Evolutionary conservation across 768 basidiomycete genomes (phyloP).

Genomic region (Mrakia gelida): DNA sequence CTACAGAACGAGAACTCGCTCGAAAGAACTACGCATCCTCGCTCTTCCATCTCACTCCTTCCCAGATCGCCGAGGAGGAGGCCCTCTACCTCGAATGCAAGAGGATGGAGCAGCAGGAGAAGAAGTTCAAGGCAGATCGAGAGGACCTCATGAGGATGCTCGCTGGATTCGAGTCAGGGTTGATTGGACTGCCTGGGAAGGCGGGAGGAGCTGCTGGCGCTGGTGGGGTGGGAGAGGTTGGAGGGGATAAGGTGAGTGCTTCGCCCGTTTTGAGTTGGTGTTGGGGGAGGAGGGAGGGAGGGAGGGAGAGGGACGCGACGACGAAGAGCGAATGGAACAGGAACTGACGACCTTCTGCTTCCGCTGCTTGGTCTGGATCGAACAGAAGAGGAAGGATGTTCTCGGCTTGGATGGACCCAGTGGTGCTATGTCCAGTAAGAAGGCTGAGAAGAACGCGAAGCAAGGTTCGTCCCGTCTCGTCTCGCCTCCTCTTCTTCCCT

Average conservation of each 20-base stretch:
- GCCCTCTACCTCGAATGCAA: slow-evolving; percentile 89
- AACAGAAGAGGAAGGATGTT: slow-evolving; percentile 41
- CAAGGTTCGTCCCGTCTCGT: slow-evolving; percentile 29
- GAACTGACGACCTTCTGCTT: neutral
- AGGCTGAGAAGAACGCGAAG: slow-evolving; percentile 35
- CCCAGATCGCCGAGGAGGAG: slow-evolving; percentile 92
- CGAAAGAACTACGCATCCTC: slow-evolving; percentile 82
- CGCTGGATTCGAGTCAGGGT: slow-evolving; percentile 40
- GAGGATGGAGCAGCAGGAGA: slow-evolving; percentile 88
- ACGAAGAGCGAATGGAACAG: neutral
- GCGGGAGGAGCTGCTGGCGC: slow-evolving; percentile 25
- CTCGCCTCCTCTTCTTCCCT: slow-evolving; percentile 21
- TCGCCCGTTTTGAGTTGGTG: neutral
- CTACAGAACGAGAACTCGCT: slow-evolving; percentile 74
- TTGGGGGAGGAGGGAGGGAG: neutral
- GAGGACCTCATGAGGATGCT: slow-evolving; percentile 80
- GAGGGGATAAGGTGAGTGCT: slow-evolving; percentile 40
- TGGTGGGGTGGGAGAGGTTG: slow-evolving; percentile 29
- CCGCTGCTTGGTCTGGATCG: neutral
- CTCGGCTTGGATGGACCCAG: slow-evolving; percentile 26
- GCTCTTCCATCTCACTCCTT: slow-evolving; percentile 80
- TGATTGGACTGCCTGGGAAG: slow-evolving; percentile 38
- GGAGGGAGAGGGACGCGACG: neutral
- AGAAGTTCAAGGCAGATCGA: slow-evolving; percentile 77
- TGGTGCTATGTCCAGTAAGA: slow-evolving; percentile 30